Percentiles rank a stretch among this genome's conserved stretches.
Evolutionary conservation across 148 eudicot species (phyloP).

Genomic region (Persicaria maculosa): DNA sequence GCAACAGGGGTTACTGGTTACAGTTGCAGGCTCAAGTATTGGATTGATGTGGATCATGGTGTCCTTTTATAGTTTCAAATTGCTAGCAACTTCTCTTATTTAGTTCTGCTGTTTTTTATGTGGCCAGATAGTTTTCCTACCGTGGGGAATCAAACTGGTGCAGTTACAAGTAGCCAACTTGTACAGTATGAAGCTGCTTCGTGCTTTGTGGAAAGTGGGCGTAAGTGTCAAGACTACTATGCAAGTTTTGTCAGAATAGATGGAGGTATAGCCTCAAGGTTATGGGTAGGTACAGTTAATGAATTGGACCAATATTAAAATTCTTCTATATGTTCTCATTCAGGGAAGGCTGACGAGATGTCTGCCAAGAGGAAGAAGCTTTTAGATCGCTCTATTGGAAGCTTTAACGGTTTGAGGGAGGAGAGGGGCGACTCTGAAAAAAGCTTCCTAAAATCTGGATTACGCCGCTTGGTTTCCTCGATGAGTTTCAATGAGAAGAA

Average conservation of each 20-base stretch:
- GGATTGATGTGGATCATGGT: neutral
- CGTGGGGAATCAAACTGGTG: constrained; percentile 12
- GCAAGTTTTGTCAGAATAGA: constrained; percentile 40
- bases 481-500: constrained; percentile 46
- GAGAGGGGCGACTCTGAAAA: constrained; percentile 27
- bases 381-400: constrained; percentile 36
- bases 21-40: neutral
- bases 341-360: constrained; percentile 39
- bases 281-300: constrained; percentile 24
- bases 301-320: constrained; percentile 14
- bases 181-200: constrained; percentile 52
- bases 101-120: neutral
- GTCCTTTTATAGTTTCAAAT: neutral
- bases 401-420: constrained; percentile 42
- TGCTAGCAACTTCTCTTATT: constrained; percentile 5
- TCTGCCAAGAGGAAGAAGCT: constrained; percentile 30
- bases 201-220: constrained; percentile 34
- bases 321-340: constrained; percentile 6
- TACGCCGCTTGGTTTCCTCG: constrained; percentile 38
- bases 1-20: neutral
- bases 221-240: constrained; percentile 44
- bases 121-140: constrained; percentile 29
- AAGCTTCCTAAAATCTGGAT: constrained; percentile 40
- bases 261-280: constrained; percentile 25
- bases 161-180: constrained; percentile 34